Evolutionary conservation across 345 rosid species (phyloP).

Genomic region (Camelina laxa): DNA sequence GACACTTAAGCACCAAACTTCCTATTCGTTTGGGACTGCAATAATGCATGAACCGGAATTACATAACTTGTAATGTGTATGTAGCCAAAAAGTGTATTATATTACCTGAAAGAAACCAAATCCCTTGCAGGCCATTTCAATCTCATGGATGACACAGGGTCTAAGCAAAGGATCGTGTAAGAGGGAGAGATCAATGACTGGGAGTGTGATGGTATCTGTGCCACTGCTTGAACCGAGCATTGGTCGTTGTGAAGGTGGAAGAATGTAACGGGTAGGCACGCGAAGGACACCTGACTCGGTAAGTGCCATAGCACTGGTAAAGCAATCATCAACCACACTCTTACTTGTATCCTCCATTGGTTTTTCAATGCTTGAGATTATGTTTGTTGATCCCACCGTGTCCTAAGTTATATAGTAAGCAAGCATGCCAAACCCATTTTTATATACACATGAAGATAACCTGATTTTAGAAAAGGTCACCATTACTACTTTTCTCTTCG

Average conservation of each 20-base stretch:
- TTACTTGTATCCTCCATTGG: conserved; percentile 36
- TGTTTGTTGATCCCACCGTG: neutral
- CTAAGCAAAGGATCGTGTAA: conserved; percentile 41
- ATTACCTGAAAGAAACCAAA: conserved; percentile 47
- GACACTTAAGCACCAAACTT: conserved; percentile 16
- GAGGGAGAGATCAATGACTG: conserved; percentile 39
- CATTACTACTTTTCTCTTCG: neutral
- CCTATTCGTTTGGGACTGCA: neutral
- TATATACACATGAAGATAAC: conserved; percentile 32
- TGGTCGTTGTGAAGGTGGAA: conserved; percentile 47
- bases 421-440: conserved; percentile 16
- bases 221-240: conserved; percentile 10
- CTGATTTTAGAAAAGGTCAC: neutral
- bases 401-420: conserved; percentile 26
- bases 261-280: conserved; percentile 42
- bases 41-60: neutral
- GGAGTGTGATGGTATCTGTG: conserved; percentile 22
- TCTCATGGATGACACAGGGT: conserved; percentile 32
- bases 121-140: conserved; percentile 41
- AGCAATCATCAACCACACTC: conserved; percentile 14
- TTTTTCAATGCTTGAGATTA: conserved; percentile 7
- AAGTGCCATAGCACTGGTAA: conserved; percentile 41
- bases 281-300: conserved; percentile 30
- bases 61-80: neutral
- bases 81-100: conserved; percentile 7